Evolutionary conservation across 2,329 filamentous ascomycete species (phyloP).

Genomic region (Stachybotrys chlorohalonatus): DNA sequence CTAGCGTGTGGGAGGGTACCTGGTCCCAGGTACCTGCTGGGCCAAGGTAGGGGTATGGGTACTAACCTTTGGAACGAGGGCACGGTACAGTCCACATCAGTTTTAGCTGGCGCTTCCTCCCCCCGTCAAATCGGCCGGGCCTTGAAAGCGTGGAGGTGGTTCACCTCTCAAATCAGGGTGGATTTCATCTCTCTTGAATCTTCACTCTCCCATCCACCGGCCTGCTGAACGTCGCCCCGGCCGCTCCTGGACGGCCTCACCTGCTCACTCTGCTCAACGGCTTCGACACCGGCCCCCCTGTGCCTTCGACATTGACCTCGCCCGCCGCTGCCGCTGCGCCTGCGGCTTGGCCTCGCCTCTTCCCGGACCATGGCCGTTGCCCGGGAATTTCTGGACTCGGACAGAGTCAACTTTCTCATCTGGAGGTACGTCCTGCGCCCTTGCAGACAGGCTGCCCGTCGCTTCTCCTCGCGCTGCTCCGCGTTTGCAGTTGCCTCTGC

Average conservation of each 20-base stretch:
- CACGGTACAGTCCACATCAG: neutral
- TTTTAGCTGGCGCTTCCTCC: neutral
- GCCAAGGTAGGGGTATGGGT: neutral
- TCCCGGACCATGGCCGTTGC: constrained; percentile 11
- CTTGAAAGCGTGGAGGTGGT: neutral
- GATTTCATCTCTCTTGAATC: constrained; percentile 24
- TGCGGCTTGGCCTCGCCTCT: neutral
- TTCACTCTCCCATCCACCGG: constrained; percentile 8
- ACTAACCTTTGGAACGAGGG: neutral
- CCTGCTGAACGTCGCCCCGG: constrained; percentile 5
- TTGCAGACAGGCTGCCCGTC: constrained; percentile 4
- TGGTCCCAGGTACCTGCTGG: neutral
- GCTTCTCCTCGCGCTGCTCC: constrained; percentile 5
- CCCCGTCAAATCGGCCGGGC: neutral
- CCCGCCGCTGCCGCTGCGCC: neutral
- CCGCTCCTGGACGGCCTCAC: neutral
- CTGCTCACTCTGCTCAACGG: neutral
- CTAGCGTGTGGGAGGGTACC: neutral
- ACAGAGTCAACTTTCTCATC: constrained; percentile 61
- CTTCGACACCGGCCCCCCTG: neutral
- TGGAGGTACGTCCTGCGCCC: constrained; percentile 45
- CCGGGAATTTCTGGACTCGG: constrained; percentile 56
- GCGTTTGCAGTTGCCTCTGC: constrained; percentile 10
- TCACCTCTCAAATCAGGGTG: constrained; percentile 14
- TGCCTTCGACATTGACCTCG: neutral